phyloP scores from a whole-genome alignment of 2,329 filamentous ascomycete genomes.

The Fusarium haematococcum region DNA sequence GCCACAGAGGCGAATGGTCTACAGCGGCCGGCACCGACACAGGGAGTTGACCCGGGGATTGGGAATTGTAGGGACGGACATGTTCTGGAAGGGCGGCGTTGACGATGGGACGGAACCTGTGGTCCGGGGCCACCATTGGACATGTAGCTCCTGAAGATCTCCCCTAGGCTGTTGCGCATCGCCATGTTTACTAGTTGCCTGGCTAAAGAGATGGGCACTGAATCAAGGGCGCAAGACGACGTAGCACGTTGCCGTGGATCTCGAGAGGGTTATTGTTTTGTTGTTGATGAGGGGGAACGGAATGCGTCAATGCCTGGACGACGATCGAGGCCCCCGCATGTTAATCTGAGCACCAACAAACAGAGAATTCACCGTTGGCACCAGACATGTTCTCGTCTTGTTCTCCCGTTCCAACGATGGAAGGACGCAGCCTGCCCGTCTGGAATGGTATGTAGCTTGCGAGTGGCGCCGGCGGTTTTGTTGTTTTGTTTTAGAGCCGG shows the following conservation, averaged over 20 bases:
- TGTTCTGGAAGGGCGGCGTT: slow-evolving; percentile 40
- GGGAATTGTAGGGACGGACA: slow-evolving; percentile 5
- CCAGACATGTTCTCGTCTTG: neutral
- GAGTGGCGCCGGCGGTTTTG: slow-evolving; percentile 26
- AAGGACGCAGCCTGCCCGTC: slow-evolving; percentile 1
- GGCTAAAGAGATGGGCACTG: neutral
- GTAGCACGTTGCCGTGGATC: neutral
- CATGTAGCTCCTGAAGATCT: neutral
- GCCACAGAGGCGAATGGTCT: neutral
- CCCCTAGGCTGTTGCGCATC: neutral
- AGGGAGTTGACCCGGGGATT: slow-evolving; percentile 32
- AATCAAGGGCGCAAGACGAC: neutral
- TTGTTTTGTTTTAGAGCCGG: slow-evolving; percentile 34
- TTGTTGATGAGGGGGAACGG: slow-evolving; percentile 13
- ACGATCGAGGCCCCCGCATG: slow-evolving; percentile 12
- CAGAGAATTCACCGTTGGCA: neutral
- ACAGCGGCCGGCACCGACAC: neutral
- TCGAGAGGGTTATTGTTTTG: slow-evolving; percentile 1
- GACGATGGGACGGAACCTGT: neutral
- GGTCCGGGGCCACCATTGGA: neutral
- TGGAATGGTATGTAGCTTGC: slow-evolving; percentile 8
- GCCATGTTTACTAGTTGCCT: neutral
- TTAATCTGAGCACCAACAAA: neutral
- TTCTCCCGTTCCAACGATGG: slow-evolving; percentile 4
- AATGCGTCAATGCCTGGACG: slow-evolving; percentile 3